Base-by-base conservation (phyloP, 306 rosid species). In the Astragalus glycyphyllos region DNA sequence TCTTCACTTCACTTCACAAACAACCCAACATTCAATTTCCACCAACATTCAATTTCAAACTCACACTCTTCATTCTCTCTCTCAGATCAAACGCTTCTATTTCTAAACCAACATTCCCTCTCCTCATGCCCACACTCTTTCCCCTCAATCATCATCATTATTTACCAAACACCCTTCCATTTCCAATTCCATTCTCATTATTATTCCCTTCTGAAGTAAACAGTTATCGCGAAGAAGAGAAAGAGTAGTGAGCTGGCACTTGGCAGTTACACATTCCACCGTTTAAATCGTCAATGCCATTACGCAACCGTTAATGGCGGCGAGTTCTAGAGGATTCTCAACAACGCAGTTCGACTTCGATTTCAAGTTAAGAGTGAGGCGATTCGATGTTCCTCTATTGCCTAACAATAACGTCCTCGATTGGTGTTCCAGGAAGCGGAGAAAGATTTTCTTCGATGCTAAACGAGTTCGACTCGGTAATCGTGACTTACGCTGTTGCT, bases 261-360 rank as follows among this genome's bases (percentile, higher is more conserved):
- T 14, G 10, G 37, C 29, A 5, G 53, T 42, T 41, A 29, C 74
- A 38, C 73, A 65, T 17, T 71, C 16, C 16, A 11, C 32, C 8
- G 11, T 26, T 13, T 38, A 12, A 70, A 60, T 58, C 11, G 50
- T 67, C 80, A 47, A 83, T 86, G 92, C 58, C 71, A 76, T 75
- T 34, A 8, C 23, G 23, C 23, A 20, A 20, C 23, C 23, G 2
- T 20, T 62, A 67, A 92, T 92, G 97, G 90, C 88, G 72, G 90
- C 88, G 77, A 72, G 73, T 73, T 85, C 96, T 11, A 80, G 91
- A 83, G 86, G 84, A 58, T 83, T 92, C 58, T 75, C 96, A 2
- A 58, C 97, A 7, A 50, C 86, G 60, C 97, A 75, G 12, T 78
- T 85, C 38, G 87, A 88, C 68, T 78, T 85, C 34, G 87, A 88